Conservation (phyloP, 352 stramenopile species). For the Pythium brachiatum region DNA sequence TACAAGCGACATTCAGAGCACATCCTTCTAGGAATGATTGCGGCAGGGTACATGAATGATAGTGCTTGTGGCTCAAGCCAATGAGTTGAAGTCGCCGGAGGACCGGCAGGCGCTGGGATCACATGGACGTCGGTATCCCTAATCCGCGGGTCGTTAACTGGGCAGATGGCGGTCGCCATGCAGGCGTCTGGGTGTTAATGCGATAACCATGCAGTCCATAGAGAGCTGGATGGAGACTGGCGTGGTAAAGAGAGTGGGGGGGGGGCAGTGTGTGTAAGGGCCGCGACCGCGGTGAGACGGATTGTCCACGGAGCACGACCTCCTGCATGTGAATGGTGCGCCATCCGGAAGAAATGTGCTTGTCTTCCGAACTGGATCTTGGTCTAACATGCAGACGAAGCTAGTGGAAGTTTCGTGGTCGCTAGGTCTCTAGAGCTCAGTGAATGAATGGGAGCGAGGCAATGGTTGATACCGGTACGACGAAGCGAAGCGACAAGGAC, state of each 20-base stretch:
- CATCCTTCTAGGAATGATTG: neutral
- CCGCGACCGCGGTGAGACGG: no score
- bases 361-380: no score
- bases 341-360: no score
- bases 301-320: no score
- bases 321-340: no score
- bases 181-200: neutral
- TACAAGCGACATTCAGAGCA: conserved; percentile 17
- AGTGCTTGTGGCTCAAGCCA: conserved; percentile 1
- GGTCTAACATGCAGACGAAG: no score
- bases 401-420: no score
- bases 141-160: conserved; percentile 1
- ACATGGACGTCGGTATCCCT: conserved; percentile 1
- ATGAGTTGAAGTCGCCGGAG: conserved; percentile 8
- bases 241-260: neutral
- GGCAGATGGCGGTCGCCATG: neutral
- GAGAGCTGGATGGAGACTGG: neutral
- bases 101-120: neutral
- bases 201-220: neutral
- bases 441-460: no score
- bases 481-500: no score
- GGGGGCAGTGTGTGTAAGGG: no score
- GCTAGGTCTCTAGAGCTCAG: no score
- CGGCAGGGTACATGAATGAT: conserved; percentile 2
- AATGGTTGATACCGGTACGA: no score